Percentiles rank a stretch among this genome's conserved stretches.
Evolutionary conservation across 495 filamentous ascomycete species (phyloP).

Genomic region (Penicillium flavigenum): DNA sequence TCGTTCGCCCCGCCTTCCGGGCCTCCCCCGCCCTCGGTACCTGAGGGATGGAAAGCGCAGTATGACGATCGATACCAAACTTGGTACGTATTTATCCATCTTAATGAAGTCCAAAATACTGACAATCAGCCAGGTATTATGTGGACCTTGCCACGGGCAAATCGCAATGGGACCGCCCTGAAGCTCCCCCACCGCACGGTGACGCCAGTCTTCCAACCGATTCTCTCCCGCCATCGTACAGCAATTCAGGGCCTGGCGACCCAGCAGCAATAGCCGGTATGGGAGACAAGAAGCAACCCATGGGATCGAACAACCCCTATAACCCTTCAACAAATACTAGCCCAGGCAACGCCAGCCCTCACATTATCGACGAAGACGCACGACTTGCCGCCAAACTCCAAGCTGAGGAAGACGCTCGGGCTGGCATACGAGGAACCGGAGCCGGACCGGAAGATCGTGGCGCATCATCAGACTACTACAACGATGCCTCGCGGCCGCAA

Average conservation of each 20-base stretch:
- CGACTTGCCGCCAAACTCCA: conserved; percentile 73
- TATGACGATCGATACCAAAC: conserved; percentile 74
- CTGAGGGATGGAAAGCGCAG: conserved; percentile 82
- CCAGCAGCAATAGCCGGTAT: conserved; percentile 29
- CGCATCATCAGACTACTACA: conserved; percentile 49
- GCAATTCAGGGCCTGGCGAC: conserved; percentile 39
- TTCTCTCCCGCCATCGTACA: conserved; percentile 64
- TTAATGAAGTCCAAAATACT: conserved; percentile 19
- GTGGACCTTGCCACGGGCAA: conserved; percentile 81
- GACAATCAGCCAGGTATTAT: conserved; percentile 65
- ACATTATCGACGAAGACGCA: conserved; percentile 65
- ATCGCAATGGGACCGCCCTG: conserved; percentile 84
- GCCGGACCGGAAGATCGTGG: conserved; percentile 21
- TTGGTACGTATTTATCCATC: conserved; percentile 56
- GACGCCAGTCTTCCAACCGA: conserved; percentile 47
- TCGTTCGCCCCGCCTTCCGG: conserved; percentile 63
- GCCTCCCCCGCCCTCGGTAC: conserved; percentile 83
- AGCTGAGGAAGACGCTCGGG: conserved; percentile 74
- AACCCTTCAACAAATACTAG: conserved; percentile 20
- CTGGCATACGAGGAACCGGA: conserved; percentile 23
- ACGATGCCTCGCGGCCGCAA: conserved; percentile 25
- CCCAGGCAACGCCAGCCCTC: conserved; percentile 20
- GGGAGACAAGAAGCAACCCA: conserved; percentile 57
- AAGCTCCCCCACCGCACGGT: conserved; percentile 55
- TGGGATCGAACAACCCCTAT: conserved; percentile 63